A percentile compares a stretch with the other conserved stretches of the same genome.
phyloP scores from a whole-genome alignment of 306 rosid species.

The Cicer bijugum region DNA sequence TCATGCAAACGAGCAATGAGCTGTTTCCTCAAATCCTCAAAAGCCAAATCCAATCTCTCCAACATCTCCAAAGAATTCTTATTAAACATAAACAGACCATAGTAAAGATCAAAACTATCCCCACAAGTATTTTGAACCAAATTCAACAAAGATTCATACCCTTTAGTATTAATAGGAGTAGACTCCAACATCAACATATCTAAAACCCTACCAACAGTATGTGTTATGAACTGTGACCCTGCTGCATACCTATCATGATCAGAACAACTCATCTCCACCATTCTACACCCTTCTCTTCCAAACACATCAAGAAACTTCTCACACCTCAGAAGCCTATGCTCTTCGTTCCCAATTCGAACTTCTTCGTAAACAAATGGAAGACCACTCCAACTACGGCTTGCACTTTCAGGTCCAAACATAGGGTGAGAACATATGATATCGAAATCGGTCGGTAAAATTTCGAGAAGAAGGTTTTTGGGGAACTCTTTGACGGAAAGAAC shows the following conservation, averaged over 20 bases:
- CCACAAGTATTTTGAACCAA: conserved; percentile 68
- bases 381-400: conserved; percentile 55
- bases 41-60: conserved; percentile 76
- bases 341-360: conserved; percentile 67
- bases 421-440: conserved; percentile 79
- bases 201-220: conserved; percentile 83
- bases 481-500: conserved; percentile 87
- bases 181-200: conserved; percentile 61
- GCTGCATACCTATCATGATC: conserved; percentile 77
- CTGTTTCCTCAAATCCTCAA: conserved; percentile 69
- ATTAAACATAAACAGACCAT: conserved; percentile 78
- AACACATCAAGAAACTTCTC: conserved; percentile 64
- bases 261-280: conserved; percentile 78
- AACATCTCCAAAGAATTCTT: conserved; percentile 70
- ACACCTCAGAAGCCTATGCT: conserved; percentile 51
- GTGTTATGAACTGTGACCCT: conserved; percentile 76
- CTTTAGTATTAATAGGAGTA: conserved; percentile 80
- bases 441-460: conserved; percentile 56
- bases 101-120: conserved; percentile 83
- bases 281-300: conserved; percentile 69
- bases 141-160: conserved; percentile 72
- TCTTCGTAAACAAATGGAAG: conserved; percentile 63
- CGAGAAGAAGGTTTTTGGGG: conserved; percentile 56
- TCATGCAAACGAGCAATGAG: conserved; percentile 63
- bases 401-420: conserved; percentile 90